These are phyloP conservation scores for Penicillium psychrosexuale DNA, from an alignment of 2,329 filamentous ascomycete species.

Conservation along the genomic window DNA sequence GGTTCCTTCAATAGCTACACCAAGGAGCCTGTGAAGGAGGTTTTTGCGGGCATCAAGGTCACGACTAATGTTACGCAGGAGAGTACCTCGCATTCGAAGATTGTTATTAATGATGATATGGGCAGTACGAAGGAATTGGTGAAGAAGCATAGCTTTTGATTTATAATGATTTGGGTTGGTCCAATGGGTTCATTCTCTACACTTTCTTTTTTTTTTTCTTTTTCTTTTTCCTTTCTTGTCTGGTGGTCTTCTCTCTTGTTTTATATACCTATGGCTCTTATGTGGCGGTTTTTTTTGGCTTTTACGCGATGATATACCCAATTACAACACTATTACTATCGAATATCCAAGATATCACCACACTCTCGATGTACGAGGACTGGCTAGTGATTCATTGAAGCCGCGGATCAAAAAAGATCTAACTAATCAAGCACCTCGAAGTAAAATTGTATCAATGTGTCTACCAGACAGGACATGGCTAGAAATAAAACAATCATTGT, in stretches of 20 bases:
- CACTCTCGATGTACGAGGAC: background rate
- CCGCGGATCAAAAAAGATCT: background rate
- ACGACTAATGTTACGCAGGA: slow-evolving; percentile 30
- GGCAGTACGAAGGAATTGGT: slow-evolving; percentile 27
- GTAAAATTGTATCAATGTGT: background rate
- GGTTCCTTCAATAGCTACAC: slow-evolving; percentile 1
- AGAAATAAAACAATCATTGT: background rate
- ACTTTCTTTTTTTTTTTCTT: background rate
- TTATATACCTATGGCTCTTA: background rate
- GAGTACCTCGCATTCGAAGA: slow-evolving; percentile 7
- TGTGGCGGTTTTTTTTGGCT: background rate
- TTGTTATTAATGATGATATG: slow-evolving; percentile 14
- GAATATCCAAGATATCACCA: background rate
- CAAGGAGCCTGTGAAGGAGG: slow-evolving; percentile 4
- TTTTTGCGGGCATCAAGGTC: slow-evolving; percentile 25
- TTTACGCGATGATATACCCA: slow-evolving; percentile 4
- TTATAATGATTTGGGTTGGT: background rate
- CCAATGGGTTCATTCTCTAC: background rate
- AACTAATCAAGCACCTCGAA: background rate
- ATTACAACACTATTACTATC: background rate
- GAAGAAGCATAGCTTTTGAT: slow-evolving; percentile 15
- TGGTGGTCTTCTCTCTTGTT: background rate
- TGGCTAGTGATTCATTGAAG: no score
- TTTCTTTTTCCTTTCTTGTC: background rate
- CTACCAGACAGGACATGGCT: background rate